Conservation (phyloP, 148 eudicot species). For the Vaccinium vitisidaea region DNA sequence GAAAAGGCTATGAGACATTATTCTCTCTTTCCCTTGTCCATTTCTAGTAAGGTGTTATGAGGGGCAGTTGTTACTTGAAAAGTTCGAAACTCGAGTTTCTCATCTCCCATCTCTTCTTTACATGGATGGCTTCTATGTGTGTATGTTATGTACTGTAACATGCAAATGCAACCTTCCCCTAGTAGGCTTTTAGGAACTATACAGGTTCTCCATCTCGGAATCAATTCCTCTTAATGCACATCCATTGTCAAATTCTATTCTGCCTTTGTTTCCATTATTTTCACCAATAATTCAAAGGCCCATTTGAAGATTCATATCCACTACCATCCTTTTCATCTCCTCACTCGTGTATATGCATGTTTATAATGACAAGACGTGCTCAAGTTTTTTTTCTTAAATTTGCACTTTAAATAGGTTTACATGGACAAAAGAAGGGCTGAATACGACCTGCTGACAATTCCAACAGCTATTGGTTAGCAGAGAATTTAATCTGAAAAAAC, state of each 20-base stretch:
- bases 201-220: conserved; percentile 20
- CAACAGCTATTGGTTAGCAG: not conserved
- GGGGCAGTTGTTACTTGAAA: conserved; percentile 39
- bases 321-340: not conserved
- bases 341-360: not conserved
- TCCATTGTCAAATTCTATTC: conserved; percentile 27
- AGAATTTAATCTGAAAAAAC: not conserved
- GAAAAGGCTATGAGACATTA: conserved; percentile 23
- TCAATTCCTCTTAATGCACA: conserved; percentile 34
- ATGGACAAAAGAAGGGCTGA: not conserved
- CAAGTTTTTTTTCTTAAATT: not conserved
- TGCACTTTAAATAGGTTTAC: not conserved
- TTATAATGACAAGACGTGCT: too few relatives aligned
- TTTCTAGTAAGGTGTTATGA: conserved; percentile 41
- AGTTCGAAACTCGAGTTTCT: conserved; percentile 17
- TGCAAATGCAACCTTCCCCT: conserved; percentile 18
- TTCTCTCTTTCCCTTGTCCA: conserved; percentile 39
- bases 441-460: not conserved
- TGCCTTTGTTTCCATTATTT: conserved; percentile 23
- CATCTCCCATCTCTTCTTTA: conserved; percentile 19
- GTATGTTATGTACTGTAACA: conserved; percentile 23
- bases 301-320: conserved; percentile 31
- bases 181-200: conserved; percentile 8
- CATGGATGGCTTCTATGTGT: conserved; percentile 17
- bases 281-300: conserved; percentile 37